phyloP scores from a whole-genome alignment of 106 monocot species.

The Dendrobium catenatum region DNA sequence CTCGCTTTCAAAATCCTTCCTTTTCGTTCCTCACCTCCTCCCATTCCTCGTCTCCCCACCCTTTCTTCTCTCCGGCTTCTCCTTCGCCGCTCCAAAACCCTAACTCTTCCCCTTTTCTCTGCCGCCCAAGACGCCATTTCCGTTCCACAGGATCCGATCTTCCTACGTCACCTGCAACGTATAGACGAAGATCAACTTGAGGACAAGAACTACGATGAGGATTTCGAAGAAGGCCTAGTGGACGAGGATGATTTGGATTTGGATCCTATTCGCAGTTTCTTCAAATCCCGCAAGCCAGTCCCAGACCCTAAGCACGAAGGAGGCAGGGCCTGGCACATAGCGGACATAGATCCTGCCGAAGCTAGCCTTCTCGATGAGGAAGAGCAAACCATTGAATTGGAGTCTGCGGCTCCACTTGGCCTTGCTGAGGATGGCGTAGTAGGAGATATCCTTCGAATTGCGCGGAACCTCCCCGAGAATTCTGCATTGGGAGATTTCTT shows the following conservation, averaged over 20 bases:
- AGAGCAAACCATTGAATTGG: neutral
- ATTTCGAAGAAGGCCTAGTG: conserved; percentile 12
- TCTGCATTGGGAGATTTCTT: conserved; percentile 50
- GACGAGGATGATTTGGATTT: conserved; percentile 12
- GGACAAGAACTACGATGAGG: neutral
- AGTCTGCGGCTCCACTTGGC: neutral
- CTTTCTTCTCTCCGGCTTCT: conserved; percentile 11
- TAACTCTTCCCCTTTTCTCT: neutral
- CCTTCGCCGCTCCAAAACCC: neutral
- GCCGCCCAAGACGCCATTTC: neutral
- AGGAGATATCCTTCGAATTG: conserved; percentile 45
- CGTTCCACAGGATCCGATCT: conserved; percentile 28
- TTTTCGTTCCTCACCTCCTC: neutral
- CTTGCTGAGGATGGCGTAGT: conserved; percentile 14
- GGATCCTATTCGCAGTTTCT: conserved; percentile 60
- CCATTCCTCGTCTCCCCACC: neutral
- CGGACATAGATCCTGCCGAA: conserved; percentile 36
- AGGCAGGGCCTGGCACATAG: neutral
- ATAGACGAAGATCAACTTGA: conserved; percentile 5
- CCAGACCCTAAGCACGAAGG: conserved; percentile 51
- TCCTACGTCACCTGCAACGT: conserved; percentile 44
- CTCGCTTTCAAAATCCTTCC: neutral
- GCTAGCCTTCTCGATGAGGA: conserved; percentile 35
- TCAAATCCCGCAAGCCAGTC: conserved; percentile 25
- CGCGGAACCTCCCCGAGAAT: conserved; percentile 49